A percentile compares a stretch with the other conserved stretches of the same genome.
These are phyloP conservation scores for Zychaea mexicana DNA, from an alignment of 371 early-diverging fungal species.

Conservation along the genomic window DNA sequence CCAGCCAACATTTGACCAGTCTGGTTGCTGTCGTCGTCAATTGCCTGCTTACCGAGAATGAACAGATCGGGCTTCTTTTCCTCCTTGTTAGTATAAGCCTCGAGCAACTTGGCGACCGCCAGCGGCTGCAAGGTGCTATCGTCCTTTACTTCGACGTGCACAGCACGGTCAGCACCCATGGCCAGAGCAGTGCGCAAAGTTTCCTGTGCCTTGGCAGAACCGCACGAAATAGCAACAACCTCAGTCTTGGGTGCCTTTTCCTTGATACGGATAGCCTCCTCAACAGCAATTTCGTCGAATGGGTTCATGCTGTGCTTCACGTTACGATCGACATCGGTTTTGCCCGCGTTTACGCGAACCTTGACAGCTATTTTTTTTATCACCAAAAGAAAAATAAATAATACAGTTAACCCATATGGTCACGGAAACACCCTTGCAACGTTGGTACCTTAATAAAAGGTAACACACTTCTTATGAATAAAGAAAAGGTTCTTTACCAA, in stretches of 20 bases:
- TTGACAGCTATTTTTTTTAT: slow-evolving; percentile 73
- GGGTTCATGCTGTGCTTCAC: slow-evolving; percentile 99
- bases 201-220: slow-evolving; percentile 90
- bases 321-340: slow-evolving; percentile 91
- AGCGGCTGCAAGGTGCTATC: slow-evolving; percentile 78
- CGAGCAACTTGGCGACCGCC: slow-evolving; percentile 91
- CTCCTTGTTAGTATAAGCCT: slow-evolving; percentile 87
- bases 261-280: slow-evolving; percentile 94
- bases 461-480: background rate
- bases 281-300: slow-evolving; percentile 98
- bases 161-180: slow-evolving; percentile 97
- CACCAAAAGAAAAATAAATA: too few species aligned
- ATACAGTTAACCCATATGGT: too few species aligned
- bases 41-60: slow-evolving; percentile 98
- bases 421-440: background rate
- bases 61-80: slow-evolving; percentile 86
- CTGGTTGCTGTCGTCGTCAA: slow-evolving; percentile 97
- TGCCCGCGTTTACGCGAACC: slow-evolving; percentile 91
- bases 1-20: slow-evolving; percentile 99
- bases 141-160: slow-evolving; percentile 90
- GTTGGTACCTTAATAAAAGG: background rate
- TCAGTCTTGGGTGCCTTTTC: slow-evolving; percentile 77
- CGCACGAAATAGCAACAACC: slow-evolving; percentile 91
- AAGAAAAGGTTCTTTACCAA: slow-evolving; percentile 46
- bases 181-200: slow-evolving; percentile 96